Percentiles rank a stretch among this genome's conserved stretches.
Conservation (phyloP, 768 basidiomycete species). For the Pisolithus sp. region DNA sequence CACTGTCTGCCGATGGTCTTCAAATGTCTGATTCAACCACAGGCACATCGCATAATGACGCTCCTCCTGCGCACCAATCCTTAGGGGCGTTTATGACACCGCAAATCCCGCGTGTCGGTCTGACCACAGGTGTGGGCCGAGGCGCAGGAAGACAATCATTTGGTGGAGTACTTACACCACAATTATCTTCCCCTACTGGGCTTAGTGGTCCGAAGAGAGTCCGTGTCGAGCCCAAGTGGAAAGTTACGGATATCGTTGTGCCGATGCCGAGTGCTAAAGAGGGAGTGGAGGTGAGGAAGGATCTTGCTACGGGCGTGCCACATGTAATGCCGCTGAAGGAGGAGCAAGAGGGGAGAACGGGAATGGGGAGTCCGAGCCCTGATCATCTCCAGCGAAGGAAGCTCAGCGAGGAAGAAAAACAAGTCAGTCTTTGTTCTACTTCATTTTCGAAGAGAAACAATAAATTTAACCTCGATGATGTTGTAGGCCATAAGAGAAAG, state of each 20-base stretch:
- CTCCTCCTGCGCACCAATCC: constrained; percentile 13
- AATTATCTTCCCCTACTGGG: background rate
- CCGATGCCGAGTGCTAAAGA: constrained; percentile 19
- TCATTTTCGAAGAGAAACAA: background rate
- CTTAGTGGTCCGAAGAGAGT: constrained; percentile 40
- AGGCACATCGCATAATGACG: background rate
- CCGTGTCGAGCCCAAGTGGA: constrained; percentile 47
- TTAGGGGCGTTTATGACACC: constrained; percentile 52
- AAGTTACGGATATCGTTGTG: constrained; percentile 48
- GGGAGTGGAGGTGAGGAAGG: constrained; percentile 4
- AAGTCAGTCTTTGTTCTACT: constrained; percentile 1
- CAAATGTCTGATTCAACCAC: background rate
- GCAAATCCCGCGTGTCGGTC: constrained; percentile 26
- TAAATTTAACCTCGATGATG: background rate
- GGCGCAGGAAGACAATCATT: constrained; percentile 34
- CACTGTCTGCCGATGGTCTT: background rate
- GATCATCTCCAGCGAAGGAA: background rate
- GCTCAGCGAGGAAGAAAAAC: constrained; percentile 13
- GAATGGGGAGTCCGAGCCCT: background rate
- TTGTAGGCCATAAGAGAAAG: constrained; percentile 55
- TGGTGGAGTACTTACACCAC: constrained; percentile 22
- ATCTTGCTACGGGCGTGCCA: background rate
- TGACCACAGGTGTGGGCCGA: constrained; percentile 2
- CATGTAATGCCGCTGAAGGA: background rate
- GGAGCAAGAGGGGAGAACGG: constrained; percentile 7